Evolutionary conservation across 257 asterid genomes (phyloP).

Genomic region (Cordia subcordata): DNA sequence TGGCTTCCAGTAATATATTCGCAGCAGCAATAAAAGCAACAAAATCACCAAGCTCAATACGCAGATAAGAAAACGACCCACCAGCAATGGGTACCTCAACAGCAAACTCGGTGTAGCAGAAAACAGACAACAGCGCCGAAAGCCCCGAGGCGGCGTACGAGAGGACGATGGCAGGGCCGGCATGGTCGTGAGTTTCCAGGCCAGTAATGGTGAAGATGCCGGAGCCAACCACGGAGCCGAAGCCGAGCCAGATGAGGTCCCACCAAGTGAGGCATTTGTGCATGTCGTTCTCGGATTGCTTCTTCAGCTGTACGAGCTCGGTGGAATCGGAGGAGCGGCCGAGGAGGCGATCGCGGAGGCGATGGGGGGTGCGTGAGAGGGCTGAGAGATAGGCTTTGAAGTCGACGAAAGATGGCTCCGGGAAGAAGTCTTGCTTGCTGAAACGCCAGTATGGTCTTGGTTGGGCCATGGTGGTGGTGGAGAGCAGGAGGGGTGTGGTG

Average conservation of each 20-base stretch:
- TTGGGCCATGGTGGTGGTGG: conserved; percentile 2
- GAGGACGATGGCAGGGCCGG: conserved; percentile 85
- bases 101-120: conserved; percentile 88
- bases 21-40: conserved; percentile 89
- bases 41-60: conserved; percentile 90
- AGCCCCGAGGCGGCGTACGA: conserved; percentile 80
- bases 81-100: conserved; percentile 94
- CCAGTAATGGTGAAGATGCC: conserved; percentile 92
- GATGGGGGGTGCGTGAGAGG: conserved; percentile 56
- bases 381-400: conserved; percentile 55
- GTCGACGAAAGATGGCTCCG: conserved; percentile 75
- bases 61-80: conserved; percentile 82
- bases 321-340: conserved; percentile 58
- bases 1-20: conserved; percentile 69
- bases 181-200: conserved; percentile 56
- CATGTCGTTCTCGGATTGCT: conserved; percentile 73
- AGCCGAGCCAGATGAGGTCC: conserved; percentile 89
- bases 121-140: conserved; percentile 78
- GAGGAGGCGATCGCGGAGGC: conserved; percentile 70
- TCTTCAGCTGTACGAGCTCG: conserved; percentile 53
- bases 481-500: neutral
- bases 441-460: conserved; percentile 71
- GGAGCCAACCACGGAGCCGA: conserved; percentile 93
- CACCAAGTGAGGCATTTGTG: conserved; percentile 85
- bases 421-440: conserved; percentile 75